Conservation (phyloP, 2,329 filamentous ascomycete species). For the Didymella pomorum region DNA sequence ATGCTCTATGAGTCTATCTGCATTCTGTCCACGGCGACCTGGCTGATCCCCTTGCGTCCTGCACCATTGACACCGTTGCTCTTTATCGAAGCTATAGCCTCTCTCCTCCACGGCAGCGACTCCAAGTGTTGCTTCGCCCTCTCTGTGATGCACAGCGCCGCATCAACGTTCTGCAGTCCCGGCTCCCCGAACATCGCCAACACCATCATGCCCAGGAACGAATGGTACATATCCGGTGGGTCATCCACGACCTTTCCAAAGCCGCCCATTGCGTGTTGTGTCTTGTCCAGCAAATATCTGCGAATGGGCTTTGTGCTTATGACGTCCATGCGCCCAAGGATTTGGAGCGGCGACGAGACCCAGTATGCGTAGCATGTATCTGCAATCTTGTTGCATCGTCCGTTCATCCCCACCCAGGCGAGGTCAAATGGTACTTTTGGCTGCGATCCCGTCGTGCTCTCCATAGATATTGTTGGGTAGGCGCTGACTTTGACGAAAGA, state of each 20-base stretch:
- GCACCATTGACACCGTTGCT: slow-evolving; percentile 1
- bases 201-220: slow-evolving; percentile 84
- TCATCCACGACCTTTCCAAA: slow-evolving; percentile 58
- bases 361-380: slow-evolving; percentile 98
- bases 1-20: slow-evolving; percentile 14
- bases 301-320: slow-evolving; percentile 68
- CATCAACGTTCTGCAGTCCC: slow-evolving; percentile 75
- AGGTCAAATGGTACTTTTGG: slow-evolving; percentile 68
- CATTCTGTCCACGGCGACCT: slow-evolving; percentile 10
- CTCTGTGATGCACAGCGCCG: slow-evolving; percentile 76
- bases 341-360: slow-evolving; percentile 70
- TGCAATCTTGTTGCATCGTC: slow-evolving; percentile 86
- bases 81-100: slow-evolving; percentile 26
- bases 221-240: slow-evolving; percentile 78
- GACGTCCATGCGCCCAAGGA: slow-evolving; percentile 58
- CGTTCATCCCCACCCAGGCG: slow-evolving; percentile 80
- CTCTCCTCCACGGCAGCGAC: slow-evolving; percentile 48
- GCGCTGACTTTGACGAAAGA: slow-evolving; percentile 47
- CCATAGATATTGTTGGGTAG: slow-evolving; percentile 38
- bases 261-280: slow-evolving; percentile 78
- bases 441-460: slow-evolving; percentile 52
- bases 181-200: slow-evolving; percentile 76
- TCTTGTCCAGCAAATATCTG: slow-evolving; percentile 83
- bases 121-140: slow-evolving; percentile 55
- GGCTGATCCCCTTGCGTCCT: slow-evolving; percentile 6